A percentile compares a stretch with the other conserved stretches of the same genome.
These are phyloP conservation scores for Parastagonospora nodorum DNA, from an alignment of 2,329 filamentous ascomycete genomes.

Conservation along the genomic window DNA sequence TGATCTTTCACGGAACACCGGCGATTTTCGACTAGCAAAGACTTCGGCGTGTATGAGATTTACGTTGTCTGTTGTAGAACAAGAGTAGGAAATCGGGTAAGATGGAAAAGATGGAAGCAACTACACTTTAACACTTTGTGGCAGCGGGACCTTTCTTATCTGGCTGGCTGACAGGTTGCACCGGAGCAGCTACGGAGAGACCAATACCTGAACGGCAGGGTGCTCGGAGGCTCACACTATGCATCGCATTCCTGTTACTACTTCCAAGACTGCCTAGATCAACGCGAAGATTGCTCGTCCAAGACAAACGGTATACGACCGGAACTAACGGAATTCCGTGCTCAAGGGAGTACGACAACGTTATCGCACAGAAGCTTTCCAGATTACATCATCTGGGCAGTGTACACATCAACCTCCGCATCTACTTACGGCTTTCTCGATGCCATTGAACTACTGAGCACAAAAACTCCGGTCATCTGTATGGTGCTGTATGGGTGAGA, in stretches of 20 bases:
- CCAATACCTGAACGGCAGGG: constrained; percentile 5
- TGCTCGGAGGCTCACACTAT: constrained; percentile 10
- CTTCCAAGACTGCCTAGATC: constrained; percentile 1
- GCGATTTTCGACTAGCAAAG: not conserved
- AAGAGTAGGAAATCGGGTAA: not conserved
- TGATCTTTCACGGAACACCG: not conserved
- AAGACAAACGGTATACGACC: not conserved
- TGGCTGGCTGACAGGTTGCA: constrained; percentile 10
- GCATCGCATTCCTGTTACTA: constrained; percentile 10
- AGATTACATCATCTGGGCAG: too few species aligned
- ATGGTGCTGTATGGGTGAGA: not conserved
- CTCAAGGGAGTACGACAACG: too few species aligned
- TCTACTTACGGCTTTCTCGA: not conserved
- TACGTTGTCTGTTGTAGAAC: not conserved
- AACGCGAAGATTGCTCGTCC: not conserved
- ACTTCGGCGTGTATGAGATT: not conserved
- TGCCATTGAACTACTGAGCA: not conserved
- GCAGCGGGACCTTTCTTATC: constrained; percentile 9
- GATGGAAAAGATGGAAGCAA: not conserved
- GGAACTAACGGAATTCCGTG: too few species aligned
- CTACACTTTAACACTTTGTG: not conserved
- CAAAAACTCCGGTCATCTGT: too few species aligned
- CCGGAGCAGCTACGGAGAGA: not conserved
- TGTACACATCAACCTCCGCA: too few species aligned
- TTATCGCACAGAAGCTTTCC: too few species aligned